These are phyloP conservation scores for Aspergillus ostianus DNA, from an alignment of 495 filamentous ascomycete species.

Conservation along the genomic window DNA sequence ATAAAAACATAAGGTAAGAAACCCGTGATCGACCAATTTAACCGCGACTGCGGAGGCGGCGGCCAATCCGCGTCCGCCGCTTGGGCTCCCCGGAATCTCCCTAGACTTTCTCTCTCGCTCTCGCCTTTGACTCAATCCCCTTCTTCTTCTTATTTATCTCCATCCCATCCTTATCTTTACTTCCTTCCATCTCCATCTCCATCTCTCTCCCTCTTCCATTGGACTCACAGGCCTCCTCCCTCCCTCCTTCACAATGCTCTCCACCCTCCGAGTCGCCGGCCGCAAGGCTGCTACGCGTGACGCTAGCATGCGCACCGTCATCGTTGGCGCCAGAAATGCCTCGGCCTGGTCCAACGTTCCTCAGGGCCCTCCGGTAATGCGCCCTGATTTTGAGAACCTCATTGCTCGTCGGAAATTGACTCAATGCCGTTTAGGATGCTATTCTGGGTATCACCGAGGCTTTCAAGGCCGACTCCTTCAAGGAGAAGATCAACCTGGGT, in stretches of 20 bases:
- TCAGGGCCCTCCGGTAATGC: constrained; percentile 81
- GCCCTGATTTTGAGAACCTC: neutral
- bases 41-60: constrained; percentile 17
- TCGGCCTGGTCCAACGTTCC: constrained; percentile 88
- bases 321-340: constrained; percentile 60
- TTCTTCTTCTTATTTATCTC: constrained; percentile 17
- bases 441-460: constrained; percentile 98
- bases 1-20: neutral
- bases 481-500: constrained; percentile 97
- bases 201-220: constrained; percentile 17
- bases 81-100: constrained; percentile 27
- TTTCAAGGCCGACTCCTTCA: constrained; percentile 91
- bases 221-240: constrained; percentile 14
- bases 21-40: constrained; percentile 10
- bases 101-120: constrained; percentile 12
- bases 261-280: constrained; percentile 54
- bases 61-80: constrained; percentile 26
- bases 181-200: constrained; percentile 20
- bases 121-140: constrained; percentile 26
- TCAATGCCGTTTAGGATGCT: constrained; percentile 53
- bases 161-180: constrained; percentile 17
- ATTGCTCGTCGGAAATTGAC: constrained; percentile 23
- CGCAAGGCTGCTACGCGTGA: constrained; percentile 51
- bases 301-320: constrained; percentile 46
- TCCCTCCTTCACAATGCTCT: constrained; percentile 47